Conservation (phyloP, 2,329 filamentous ascomycete genomes). For the Nemania diffusa region DNA sequence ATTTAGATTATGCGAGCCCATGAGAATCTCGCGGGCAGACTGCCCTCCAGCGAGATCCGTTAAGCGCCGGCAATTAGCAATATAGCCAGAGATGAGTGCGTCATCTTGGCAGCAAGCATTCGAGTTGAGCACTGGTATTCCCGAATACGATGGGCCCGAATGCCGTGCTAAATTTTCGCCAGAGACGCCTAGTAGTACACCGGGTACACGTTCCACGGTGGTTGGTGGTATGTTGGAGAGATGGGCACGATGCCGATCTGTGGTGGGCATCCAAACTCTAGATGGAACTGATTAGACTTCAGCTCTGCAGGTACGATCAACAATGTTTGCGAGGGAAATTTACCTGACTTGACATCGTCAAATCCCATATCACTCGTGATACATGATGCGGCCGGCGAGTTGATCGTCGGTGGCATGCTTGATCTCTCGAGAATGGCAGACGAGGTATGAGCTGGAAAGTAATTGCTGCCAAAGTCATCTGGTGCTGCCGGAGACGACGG, state of each 20-base stretch:
- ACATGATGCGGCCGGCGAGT: constrained; percentile 48
- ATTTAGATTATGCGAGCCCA: constrained; percentile 50
- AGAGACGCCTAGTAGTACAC: constrained; percentile 51
- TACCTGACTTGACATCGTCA: constrained; percentile 51
- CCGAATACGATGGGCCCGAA: constrained; percentile 44
- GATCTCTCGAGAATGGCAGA: constrained; percentile 55
- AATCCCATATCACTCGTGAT: constrained; percentile 50
- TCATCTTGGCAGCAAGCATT: constrained; percentile 50
- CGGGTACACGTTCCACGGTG: constrained; percentile 51
- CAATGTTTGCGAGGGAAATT: constrained; percentile 27
- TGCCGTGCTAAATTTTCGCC: constrained; percentile 37
- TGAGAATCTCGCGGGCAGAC: constrained; percentile 44
- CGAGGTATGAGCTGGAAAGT: constrained; percentile 62
- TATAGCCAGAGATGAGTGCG: constrained; percentile 50
- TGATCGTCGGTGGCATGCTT: constrained; percentile 45
- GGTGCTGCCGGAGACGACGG: constrained; percentile 60
- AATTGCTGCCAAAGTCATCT: constrained; percentile 60
- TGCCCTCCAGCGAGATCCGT: constrained; percentile 41
- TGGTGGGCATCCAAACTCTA: constrained; percentile 50
- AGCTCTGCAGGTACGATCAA: constrained; percentile 35
- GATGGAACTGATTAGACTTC: constrained; percentile 43
- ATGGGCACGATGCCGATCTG: constrained; percentile 49
- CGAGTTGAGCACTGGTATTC: constrained; percentile 49
- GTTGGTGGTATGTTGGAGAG: constrained; percentile 49
- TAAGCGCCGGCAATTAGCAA: constrained; percentile 51